These are phyloP conservation scores for Epithele typhae DNA, from an alignment of 768 basidiomycete genomes.

Conservation along the genomic window DNA sequence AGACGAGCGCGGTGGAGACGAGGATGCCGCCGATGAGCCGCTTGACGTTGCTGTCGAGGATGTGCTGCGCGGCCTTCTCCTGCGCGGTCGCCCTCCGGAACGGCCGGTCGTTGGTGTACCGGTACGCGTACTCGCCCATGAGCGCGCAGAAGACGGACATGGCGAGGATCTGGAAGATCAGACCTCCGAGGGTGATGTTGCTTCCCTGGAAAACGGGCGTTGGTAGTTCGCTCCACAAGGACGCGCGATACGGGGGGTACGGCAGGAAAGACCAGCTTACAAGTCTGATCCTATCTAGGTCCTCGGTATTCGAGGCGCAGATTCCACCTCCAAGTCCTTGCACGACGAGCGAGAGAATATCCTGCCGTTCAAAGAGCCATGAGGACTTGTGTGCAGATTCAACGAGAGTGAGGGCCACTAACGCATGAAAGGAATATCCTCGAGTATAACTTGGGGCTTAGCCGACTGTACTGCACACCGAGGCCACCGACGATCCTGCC, in stretches of 20 bases:
- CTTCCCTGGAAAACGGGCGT: slow-evolving; percentile 17
- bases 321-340: slow-evolving; percentile 35
- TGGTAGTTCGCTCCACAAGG: too few relatives aligned
- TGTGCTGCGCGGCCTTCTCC: background rate
- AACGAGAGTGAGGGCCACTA: slow-evolving; percentile 1
- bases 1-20: slow-evolving; percentile 19
- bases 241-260: too few relatives aligned
- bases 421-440: slow-evolving; percentile 25
- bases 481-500: slow-evolving; percentile 39
- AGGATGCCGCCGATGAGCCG: slow-evolving; percentile 17
- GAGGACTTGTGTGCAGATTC: background rate
- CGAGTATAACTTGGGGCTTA: slow-evolving; percentile 27
- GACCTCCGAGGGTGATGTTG: slow-evolving; percentile 26
- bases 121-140: slow-evolving; percentile 40
- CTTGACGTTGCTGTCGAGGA: slow-evolving; percentile 17
- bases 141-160: slow-evolving; percentile 31
- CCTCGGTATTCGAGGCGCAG: too few relatives aligned
- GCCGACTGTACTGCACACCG: slow-evolving; percentile 45
- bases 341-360: slow-evolving; percentile 32
- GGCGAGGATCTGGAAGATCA: slow-evolving; percentile 15
- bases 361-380: slow-evolving; percentile 16
- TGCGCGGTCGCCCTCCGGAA: slow-evolving; percentile 12
- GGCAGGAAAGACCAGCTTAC: too few relatives aligned
- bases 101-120: slow-evolving; percentile 34
- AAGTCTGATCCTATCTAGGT: too few relatives aligned